Conservation (phyloP, 371 early-diverging fungal genomes). For the Syncephalastrum monosporum region DNA sequence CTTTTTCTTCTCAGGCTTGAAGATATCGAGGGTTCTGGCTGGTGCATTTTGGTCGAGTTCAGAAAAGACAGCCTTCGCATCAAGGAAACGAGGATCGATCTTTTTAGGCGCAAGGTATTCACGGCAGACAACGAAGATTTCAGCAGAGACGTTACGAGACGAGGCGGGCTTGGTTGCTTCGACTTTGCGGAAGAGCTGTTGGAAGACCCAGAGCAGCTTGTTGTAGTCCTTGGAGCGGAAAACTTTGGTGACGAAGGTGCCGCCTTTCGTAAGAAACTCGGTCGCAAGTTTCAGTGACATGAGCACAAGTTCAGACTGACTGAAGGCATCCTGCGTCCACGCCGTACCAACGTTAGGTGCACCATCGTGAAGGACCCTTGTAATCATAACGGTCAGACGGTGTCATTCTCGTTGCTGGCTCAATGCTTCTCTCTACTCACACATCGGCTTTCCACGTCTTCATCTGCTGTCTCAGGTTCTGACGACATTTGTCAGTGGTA, state of each 20-base stretch:
- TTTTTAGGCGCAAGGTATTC: conserved; percentile 95
- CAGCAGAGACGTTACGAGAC: conserved; percentile 99
- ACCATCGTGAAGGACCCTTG: conserved; percentile 97
- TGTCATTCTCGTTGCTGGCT: not conserved
- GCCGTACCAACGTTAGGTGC: conserved; percentile 99
- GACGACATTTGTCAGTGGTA: conserved; percentile 92
- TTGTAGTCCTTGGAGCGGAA: conserved; percentile 99
- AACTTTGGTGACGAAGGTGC: conserved; percentile 99
- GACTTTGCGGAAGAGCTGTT: conserved; percentile 96
- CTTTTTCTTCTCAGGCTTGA: conserved; percentile 83
- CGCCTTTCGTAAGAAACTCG: conserved; percentile 93
- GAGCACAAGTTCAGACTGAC: conserved; percentile 97
- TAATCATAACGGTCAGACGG: conserved; percentile 19
- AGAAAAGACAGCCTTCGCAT: conserved; percentile 94
- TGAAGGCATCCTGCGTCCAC: conserved; percentile 98
- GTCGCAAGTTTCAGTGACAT: conserved; percentile 95
- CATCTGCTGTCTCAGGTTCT: conserved; percentile 82
- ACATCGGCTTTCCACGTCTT: conserved; percentile 99
- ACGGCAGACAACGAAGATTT: conserved; percentile 99
- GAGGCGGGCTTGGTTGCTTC: conserved; percentile 99
- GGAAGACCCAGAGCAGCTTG: conserved; percentile 97
- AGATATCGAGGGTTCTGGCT: conserved; percentile 60
- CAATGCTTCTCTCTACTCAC: conserved; percentile 40
- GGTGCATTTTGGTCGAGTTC: conserved; percentile 71
- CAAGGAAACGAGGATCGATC: conserved; percentile 94